These are phyloP conservation scores for Xerocomus amazonicus DNA, from an alignment of 1,284 basidiomycete genomes.

Conservation along the genomic window DNA sequence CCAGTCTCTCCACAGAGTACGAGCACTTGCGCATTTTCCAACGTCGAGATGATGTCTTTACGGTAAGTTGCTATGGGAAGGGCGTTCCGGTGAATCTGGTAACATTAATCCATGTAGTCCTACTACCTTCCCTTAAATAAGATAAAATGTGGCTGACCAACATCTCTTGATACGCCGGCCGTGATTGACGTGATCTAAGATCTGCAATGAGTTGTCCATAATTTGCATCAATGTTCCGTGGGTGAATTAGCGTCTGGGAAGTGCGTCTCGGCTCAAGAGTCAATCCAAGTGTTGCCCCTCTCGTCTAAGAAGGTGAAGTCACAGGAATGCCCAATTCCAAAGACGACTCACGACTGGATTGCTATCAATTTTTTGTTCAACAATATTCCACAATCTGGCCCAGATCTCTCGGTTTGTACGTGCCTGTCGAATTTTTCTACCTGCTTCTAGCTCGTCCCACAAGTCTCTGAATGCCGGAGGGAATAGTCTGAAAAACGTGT, in stretches of 20 bases:
- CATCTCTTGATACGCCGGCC: constrained; percentile 81
- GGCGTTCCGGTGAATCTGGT: constrained; percentile 63
- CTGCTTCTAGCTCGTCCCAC: constrained; percentile 87
- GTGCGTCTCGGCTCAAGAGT: constrained; percentile 17
- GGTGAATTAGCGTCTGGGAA: constrained; percentile 11
- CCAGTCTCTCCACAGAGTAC: constrained; percentile 98
- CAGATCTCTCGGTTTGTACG: constrained; percentile 66
- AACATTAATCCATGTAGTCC: constrained; percentile 2
- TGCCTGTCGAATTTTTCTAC: constrained; percentile 63
- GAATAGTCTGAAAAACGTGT: constrained; percentile 68
- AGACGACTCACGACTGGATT: constrained; percentile 40
- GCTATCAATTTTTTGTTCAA: constrained; percentile 52
- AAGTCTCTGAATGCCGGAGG: constrained; percentile 85
- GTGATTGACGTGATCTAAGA: constrained; percentile 59
- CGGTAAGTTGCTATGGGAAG: constrained; percentile 91
- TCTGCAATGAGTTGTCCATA: constrained; percentile 53
- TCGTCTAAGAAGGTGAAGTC: constrained; percentile 25
- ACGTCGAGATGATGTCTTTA: constrained; percentile 65
- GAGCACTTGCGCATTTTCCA: constrained; percentile 82
- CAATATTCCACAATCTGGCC: constrained; percentile 62
- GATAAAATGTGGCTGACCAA: constrained; percentile 50
- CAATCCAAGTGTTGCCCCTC: constrained; percentile 31
- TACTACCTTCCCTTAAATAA: neutral
- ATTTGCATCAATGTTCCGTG: constrained; percentile 28
- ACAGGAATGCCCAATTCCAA: neutral